These are phyloP conservation scores for Penicillium sp. DNA, from an alignment of 2,329 filamentous ascomycete species.

Conservation along the genomic window DNA sequence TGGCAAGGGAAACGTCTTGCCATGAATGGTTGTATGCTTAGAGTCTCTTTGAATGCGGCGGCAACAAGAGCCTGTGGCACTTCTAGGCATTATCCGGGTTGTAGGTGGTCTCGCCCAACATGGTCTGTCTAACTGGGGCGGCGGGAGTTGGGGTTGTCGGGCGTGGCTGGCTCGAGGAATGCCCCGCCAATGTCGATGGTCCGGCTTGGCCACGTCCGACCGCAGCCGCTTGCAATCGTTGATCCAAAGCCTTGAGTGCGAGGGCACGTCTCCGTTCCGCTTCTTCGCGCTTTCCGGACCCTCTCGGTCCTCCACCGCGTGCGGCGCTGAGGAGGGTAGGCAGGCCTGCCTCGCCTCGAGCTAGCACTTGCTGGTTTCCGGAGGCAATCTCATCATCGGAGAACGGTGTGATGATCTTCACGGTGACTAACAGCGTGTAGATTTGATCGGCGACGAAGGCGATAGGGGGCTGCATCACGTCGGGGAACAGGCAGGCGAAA, in stretches of 20 bases:
- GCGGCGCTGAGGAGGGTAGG: slow-evolving; percentile 57
- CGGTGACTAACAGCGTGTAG: slow-evolving; percentile 69
- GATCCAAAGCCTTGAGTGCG: slow-evolving; percentile 86
- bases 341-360: slow-evolving; percentile 59
- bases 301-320: slow-evolving; percentile 42
- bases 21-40: slow-evolving; percentile 1
- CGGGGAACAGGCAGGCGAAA: slow-evolving; percentile 93
- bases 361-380: slow-evolving; percentile 67
- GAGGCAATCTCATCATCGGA: slow-evolving; percentile 74
- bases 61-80: slow-evolving; percentile 1
- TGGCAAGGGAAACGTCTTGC: neutral
- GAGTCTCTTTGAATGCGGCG: no score
- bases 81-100: slow-evolving; percentile 57
- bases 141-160: slow-evolving; percentile 54
- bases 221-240: slow-evolving; percentile 82
- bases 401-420: slow-evolving; percentile 81
- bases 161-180: slow-evolving; percentile 23
- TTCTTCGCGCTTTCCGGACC: slow-evolving; percentile 74
- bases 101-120: slow-evolving; percentile 69
- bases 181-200: slow-evolving; percentile 33
- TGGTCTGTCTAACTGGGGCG: slow-evolving; percentile 53
- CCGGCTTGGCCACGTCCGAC: slow-evolving; percentile 49
- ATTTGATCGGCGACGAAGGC: slow-evolving; percentile 69
- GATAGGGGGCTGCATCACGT: slow-evolving; percentile 73
- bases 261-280: slow-evolving; percentile 85